Percentiles rank a stretch among this genome's conserved stretches.
These are phyloP conservation scores for Spiraea crenata DNA, from an alignment of 331 rosid species.

Conservation along the genomic window DNA sequence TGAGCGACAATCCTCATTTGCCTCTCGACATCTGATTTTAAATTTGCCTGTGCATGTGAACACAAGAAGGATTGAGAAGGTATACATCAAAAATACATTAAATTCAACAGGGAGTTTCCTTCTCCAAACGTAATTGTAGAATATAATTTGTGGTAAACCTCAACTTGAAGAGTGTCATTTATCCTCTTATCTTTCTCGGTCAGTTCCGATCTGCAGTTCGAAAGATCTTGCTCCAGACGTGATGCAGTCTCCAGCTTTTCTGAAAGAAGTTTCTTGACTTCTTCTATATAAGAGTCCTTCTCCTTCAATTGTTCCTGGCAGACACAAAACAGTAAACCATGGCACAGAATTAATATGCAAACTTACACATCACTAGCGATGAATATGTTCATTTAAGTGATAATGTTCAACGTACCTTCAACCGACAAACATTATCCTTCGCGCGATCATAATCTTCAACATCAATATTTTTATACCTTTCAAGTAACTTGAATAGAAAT, in stretches of 20 bases:
- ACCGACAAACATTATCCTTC: constrained; percentile 56
- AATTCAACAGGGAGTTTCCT: background rate
- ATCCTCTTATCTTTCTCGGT: constrained; percentile 62
- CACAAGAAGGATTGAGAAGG: constrained; percentile 7
- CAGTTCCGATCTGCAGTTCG: constrained; percentile 59
- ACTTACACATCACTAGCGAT: background rate
- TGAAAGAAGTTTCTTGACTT: constrained; percentile 44
- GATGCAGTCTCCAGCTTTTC: constrained; percentile 56
- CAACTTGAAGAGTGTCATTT: constrained; percentile 50
- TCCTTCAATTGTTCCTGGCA: constrained; percentile 65
- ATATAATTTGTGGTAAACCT: constrained; percentile 44
- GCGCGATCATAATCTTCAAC: constrained; percentile 71
- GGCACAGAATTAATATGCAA: too few relatives aligned
- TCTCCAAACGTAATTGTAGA: background rate
- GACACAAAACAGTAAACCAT: constrained; percentile 1
- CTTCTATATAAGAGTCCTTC: constrained; percentile 60
- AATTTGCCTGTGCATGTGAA: constrained; percentile 51
- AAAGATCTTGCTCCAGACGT: constrained; percentile 62
- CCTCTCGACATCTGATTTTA: constrained; percentile 63
- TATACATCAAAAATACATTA: constrained; percentile 6
- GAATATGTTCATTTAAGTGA: background rate
- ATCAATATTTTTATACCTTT: constrained; percentile 60
- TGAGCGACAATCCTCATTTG: constrained; percentile 46
- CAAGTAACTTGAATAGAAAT: constrained; percentile 50
- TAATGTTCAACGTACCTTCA: constrained; percentile 51